These are phyloP conservation scores for Baorangia bicolor DNA, from an alignment of 768 basidiomycete genomes.

Conservation along the genomic window DNA sequence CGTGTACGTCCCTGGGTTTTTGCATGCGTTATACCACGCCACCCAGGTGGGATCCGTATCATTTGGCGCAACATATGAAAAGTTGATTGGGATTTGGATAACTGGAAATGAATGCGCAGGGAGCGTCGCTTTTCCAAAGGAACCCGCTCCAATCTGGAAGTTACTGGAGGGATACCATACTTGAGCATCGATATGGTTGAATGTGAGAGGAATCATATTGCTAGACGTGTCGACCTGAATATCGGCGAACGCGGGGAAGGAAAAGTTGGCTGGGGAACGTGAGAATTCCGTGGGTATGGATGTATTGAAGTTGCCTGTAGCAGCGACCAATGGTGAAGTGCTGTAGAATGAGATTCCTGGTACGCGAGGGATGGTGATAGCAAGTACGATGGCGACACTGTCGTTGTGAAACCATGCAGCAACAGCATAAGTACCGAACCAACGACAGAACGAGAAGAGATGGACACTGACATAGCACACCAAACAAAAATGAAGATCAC, in stretches of 20 bases:
- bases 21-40: constrained; percentile 78
- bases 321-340: constrained; percentile 54
- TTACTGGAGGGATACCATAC: constrained; percentile 70
- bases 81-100: constrained; percentile 75
- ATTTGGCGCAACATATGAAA: constrained; percentile 80
- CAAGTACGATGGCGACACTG: constrained; percentile 69
- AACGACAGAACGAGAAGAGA: background rate
- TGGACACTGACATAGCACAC: constrained; percentile 49
- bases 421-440: constrained; percentile 2
- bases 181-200: constrained; percentile 63
- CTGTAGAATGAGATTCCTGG: constrained; percentile 67
- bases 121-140: constrained; percentile 55
- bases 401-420: background rate
- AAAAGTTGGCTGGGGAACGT: constrained; percentile 83
- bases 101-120: constrained; percentile 66
- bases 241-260: constrained; percentile 75
- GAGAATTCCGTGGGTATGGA: constrained; percentile 65
- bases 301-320: constrained; percentile 55
- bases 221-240: constrained; percentile 72
- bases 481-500: constrained; percentile 68
- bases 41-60: constrained; percentile 80
- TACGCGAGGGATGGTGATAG: constrained; percentile 80
- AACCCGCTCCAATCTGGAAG: constrained; percentile 66
- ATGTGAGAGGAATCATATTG: constrained; percentile 77
- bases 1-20: constrained; percentile 49